phyloP scores from a whole-genome alignment of 2,329 filamentous ascomycete species.

The Ophiosphaerella korrae region DNA sequence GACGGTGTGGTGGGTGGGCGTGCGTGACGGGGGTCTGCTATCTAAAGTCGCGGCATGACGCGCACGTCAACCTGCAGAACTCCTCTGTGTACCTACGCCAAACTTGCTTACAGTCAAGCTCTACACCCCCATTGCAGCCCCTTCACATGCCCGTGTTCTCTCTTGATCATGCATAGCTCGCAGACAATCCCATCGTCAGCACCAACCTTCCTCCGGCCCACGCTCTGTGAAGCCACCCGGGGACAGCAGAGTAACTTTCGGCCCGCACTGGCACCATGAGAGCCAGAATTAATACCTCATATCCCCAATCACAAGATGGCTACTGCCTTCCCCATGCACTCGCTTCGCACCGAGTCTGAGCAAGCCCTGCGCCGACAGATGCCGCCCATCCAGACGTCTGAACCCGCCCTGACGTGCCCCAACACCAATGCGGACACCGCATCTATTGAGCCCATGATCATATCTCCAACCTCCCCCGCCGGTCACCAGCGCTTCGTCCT shows the following conservation, averaged over 20 bases:
- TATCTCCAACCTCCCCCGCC: constrained; percentile 32
- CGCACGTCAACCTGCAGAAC: too few relatives aligned
- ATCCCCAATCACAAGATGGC: constrained; percentile 19
- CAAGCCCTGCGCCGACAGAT: constrained; percentile 35
- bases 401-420: constrained; percentile 21
- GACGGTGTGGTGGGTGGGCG: background rate
- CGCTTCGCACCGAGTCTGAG: constrained; percentile 27
- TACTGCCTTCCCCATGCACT: constrained; percentile 19
- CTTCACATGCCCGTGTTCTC: constrained; percentile 7
- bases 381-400: constrained; percentile 28
- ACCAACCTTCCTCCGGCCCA: constrained; percentile 6
- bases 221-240: constrained; percentile 13
- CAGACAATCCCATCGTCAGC: background rate
- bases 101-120: background rate
- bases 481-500: constrained; percentile 65
- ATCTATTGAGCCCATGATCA: constrained; percentile 12
- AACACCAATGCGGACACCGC: constrained; percentile 20
- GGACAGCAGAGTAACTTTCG: constrained; percentile 23
- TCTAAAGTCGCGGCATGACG: constrained; percentile 25
- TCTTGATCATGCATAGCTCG: constrained; percentile 25
- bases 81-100: background rate
- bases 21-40: background rate
- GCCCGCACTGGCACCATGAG: constrained; percentile 28
- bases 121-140: background rate
- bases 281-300: background rate